These are phyloP conservation scores for Cryptococcus hybrid DNA, from an alignment of 1,284 basidiomycete genomes.

Conservation along the genomic window DNA sequence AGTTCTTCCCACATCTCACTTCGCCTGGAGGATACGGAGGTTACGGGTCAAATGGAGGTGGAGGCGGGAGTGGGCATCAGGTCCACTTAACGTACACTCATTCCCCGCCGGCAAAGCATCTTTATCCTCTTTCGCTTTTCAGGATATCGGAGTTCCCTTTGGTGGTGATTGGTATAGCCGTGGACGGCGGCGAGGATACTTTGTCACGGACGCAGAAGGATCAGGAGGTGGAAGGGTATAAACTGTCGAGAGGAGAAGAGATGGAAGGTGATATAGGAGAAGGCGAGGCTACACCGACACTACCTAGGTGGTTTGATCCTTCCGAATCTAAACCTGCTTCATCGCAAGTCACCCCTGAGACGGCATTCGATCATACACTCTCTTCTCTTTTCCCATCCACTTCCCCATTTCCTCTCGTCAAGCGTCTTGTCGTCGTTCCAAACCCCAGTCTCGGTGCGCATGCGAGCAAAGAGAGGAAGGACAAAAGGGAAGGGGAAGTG, in stretches of 20 bases:
- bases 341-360: conserved; percentile 3
- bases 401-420: conserved; percentile 70
- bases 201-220: too few relatives aligned
- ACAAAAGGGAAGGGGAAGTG: conserved; percentile 63
- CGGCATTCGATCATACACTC: conserved; percentile 36
- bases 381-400: conserved; percentile 55
- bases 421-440: conserved; percentile 51
- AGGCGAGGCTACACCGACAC: conserved; percentile 15
- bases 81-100: conserved; percentile 39
- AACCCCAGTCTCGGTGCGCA: conserved; percentile 53
- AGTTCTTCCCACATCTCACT: conserved; percentile 33
- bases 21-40: conserved; percentile 5
- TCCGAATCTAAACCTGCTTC: not conserved
- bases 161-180: conserved; percentile 41
- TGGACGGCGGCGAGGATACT: conserved; percentile 9
- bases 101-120: conserved; percentile 34
- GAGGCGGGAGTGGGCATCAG: conserved; percentile 31
- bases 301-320: not conserved
- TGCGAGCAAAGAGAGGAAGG: conserved; percentile 19
- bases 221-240: conserved; percentile 11
- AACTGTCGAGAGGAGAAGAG: conserved; percentile 9
- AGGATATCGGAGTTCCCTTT: conserved; percentile 41
- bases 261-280: conserved; percentile 13
- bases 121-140: conserved; percentile 38
- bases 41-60: conserved; percentile 22